Evolutionary conservation across 2,329 filamentous ascomycete species (phyloP).

Genomic region (Ascochyta clinopodiicola): DNA sequence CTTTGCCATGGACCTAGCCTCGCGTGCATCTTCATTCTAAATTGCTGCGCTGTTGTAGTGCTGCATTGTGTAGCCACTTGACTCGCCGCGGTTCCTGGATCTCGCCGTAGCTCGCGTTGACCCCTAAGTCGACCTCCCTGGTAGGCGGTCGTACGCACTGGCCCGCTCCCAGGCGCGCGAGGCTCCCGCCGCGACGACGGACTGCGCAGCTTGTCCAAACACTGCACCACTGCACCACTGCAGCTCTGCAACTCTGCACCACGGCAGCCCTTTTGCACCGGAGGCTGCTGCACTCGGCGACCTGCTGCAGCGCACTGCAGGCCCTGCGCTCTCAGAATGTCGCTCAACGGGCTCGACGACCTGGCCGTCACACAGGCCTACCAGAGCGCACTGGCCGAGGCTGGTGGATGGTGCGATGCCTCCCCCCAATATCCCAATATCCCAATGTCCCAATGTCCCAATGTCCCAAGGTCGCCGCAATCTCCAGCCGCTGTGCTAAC

Average conservation of each 20-base stretch:
- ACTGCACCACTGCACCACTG: neutral
- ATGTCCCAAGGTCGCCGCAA: constrained; percentile 5
- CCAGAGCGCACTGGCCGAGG: constrained; percentile 77
- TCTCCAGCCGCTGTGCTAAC: constrained; percentile 33
- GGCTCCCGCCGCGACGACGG: neutral
- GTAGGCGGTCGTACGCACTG: neutral
- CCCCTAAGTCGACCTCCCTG: neutral
- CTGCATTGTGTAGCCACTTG: constrained; percentile 8
- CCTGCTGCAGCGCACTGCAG: constrained; percentile 16
- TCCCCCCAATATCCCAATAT: neutral
- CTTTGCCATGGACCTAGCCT: too few species aligned
- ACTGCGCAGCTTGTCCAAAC: constrained; percentile 7
- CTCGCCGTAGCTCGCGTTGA: constrained; percentile 2
- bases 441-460: too few species aligned
- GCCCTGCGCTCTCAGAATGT: constrained; percentile 65
- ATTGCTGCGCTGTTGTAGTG: neutral
- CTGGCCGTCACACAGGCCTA: constrained; percentile 82
- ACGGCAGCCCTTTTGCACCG: neutral
- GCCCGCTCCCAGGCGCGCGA: neutral
- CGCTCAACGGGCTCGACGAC: constrained; percentile 92
- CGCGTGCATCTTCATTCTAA: neutral
- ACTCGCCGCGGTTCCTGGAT: constrained; percentile 11
- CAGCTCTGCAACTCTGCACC: neutral
- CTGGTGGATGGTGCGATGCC: constrained; percentile 86
- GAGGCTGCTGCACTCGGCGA: constrained; percentile 11